Evolutionary conservation across 768 basidiomycete species (phyloP).

Genomic region (Lentinula sp.): DNA sequence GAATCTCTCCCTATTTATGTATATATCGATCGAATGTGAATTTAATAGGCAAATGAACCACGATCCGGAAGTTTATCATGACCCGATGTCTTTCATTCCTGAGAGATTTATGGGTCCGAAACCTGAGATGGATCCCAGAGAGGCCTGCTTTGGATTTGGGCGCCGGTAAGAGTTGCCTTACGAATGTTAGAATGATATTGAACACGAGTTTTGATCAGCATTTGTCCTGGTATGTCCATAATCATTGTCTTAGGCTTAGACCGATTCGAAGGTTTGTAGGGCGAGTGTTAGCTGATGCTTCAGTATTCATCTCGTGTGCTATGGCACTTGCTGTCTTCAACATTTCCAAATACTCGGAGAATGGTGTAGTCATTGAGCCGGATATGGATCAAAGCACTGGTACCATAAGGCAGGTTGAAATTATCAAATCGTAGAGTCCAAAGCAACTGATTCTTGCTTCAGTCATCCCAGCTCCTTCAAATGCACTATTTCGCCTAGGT

Average conservation of each 20-base stretch:
- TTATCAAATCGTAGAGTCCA: not conserved
- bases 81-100: conserved; percentile 4
- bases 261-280: conserved; percentile 11
- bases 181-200: not conserved
- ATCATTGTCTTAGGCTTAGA: not conserved
- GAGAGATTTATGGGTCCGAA: conserved; percentile 7
- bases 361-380: conserved; percentile 14
- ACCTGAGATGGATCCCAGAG: conserved; percentile 27
- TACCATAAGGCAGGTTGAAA: conserved; percentile 24
- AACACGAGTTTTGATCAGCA: not conserved
- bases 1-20: not conserved
- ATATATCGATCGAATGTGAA: not conserved
- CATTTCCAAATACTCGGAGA: conserved; percentile 13
- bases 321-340: conserved; percentile 18
- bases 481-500: conserved; percentile 13
- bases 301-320: conserved; percentile 17
- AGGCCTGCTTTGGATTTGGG: conserved; percentile 41
- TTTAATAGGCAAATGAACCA: conserved; percentile 2
- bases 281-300: conserved; percentile 17
- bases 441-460: not conserved
- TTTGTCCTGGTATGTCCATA: conserved; percentile 5
- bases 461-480: conserved; percentile 16
- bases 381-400: conserved; percentile 27
- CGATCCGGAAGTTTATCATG: conserved; percentile 3
- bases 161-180: conserved; percentile 20